phyloP scores from a whole-genome alignment of 371 early-diverging fungal genomes.

The Zychaea mexicana region DNA sequence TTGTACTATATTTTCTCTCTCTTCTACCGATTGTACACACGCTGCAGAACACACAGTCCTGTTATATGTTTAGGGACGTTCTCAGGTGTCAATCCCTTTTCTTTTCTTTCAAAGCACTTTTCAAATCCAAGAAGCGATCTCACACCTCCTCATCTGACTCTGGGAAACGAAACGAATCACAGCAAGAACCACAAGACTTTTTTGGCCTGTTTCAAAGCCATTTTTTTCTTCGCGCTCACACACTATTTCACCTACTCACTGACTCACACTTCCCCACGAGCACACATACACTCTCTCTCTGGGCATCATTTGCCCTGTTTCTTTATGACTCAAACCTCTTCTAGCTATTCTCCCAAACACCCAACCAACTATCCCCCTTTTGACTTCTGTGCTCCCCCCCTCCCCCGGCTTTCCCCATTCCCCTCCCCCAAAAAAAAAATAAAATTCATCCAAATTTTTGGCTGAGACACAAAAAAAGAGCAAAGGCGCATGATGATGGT shows the following conservation, averaged over 20 bases:
- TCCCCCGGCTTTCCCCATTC: neutral
- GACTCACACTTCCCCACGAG: neutral
- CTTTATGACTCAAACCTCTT: neutral
- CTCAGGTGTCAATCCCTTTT: conserved; percentile 4
- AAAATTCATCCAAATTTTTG: too few species aligned
- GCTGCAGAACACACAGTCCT: neutral
- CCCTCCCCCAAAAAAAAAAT: neutral
- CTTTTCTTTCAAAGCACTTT: neutral
- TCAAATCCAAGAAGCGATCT: too few species aligned
- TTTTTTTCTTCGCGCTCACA: neutral
- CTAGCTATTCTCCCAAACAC: neutral
- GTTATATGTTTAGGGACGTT: conserved; percentile 13
- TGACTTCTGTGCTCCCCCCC: too few species aligned
- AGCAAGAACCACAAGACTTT: too few species aligned
- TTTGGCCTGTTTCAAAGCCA: neutral
- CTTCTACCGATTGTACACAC: neutral
- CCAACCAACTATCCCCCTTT: too few species aligned
- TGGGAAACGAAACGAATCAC: neutral
- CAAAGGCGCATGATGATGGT: too few species aligned
- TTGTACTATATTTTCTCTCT: conserved; percentile 6
- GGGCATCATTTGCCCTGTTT: too few species aligned
- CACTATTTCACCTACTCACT: neutral
- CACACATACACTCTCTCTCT: neutral
- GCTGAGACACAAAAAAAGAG: too few species aligned
- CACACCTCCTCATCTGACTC: too few species aligned